Evolutionary conservation across 805 yeast species (phyloP).

Genomic region (Teunomyces tritomae): DNA sequence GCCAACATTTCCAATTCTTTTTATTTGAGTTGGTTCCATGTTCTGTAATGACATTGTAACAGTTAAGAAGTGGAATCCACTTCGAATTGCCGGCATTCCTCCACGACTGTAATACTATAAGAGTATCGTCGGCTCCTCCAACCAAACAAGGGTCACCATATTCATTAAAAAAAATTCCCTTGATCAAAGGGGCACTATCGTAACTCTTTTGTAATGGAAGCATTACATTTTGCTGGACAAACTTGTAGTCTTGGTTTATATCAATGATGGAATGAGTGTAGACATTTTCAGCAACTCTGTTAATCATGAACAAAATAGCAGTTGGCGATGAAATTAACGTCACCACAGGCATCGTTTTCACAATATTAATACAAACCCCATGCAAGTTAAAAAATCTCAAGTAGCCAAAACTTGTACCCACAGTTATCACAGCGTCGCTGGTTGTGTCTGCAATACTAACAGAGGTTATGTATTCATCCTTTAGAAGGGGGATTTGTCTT

Average conservation of each 20-base stretch:
- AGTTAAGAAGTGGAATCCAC: slow-evolving; percentile 84
- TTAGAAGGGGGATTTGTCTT: slow-evolving; percentile 49
- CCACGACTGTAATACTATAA: slow-evolving; percentile 76
- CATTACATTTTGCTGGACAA: slow-evolving; percentile 37
- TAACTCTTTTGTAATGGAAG: slow-evolving; percentile 30
- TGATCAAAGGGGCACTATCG: slow-evolving; percentile 41
- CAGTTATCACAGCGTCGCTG: slow-evolving; percentile 47
- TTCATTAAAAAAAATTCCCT: slow-evolving; percentile 79
- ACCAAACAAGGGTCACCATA: slow-evolving; percentile 89
- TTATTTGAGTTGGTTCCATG: slow-evolving; percentile 46
- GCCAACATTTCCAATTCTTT: slow-evolving; percentile 76
- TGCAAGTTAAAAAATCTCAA: slow-evolving; percentile 65
- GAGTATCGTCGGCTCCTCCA: slow-evolving; percentile 67
- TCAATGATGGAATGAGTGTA: slow-evolving; percentile 50
- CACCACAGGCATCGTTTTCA: slow-evolving; percentile 70
- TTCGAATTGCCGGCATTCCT: slow-evolving; percentile 69
- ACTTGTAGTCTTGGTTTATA: slow-evolving; percentile 40
- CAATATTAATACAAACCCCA: slow-evolving; percentile 71
- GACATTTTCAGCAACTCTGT: slow-evolving; percentile 32
- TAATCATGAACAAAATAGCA: slow-evolving; percentile 51
- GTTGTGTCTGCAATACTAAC: slow-evolving; percentile 51
- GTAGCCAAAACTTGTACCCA: slow-evolving; percentile 76
- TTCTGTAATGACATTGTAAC: slow-evolving; percentile 42
- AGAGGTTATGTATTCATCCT: slow-evolving; percentile 63
- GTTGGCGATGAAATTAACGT: slow-evolving; percentile 64